phyloP scores from a whole-genome alignment of 768 basidiomycete genomes.

The Agrocybe pediades region DNA sequence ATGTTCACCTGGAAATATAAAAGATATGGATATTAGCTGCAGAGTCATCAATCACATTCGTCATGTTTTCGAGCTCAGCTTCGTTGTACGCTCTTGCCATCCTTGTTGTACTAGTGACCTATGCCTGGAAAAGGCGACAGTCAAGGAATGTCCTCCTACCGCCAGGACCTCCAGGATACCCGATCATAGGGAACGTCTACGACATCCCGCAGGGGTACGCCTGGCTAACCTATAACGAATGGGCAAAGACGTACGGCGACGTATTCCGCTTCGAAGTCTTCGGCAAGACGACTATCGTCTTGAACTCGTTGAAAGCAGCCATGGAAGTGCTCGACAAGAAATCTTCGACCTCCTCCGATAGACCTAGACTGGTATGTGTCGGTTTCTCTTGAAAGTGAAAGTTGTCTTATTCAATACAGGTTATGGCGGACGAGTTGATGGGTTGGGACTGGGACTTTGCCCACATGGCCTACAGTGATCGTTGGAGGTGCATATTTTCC shows the following conservation, averaged over 20 bases:
- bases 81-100: no score
- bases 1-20: no score
- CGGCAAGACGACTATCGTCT: slow-evolving; percentile 38
- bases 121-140: neutral
- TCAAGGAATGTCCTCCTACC: slow-evolving; percentile 20
- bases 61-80: no score
- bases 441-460: slow-evolving; percentile 34
- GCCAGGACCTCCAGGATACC: slow-evolving; percentile 36
- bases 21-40: no score
- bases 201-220: slow-evolving; percentile 27
- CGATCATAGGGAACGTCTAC: slow-evolving; percentile 33
- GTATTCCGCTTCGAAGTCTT: slow-evolving; percentile 34
- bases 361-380: slow-evolving; percentile 31
- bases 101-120: neutral
- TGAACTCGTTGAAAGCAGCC: slow-evolving; percentile 40
- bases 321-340: slow-evolving; percentile 48
- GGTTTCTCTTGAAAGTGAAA: neutral
- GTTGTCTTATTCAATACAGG: slow-evolving; percentile 11
- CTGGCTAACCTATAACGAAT: slow-evolving; percentile 31
- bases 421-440: slow-evolving; percentile 30
- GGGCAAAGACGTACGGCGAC: slow-evolving; percentile 28
- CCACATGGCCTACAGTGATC: slow-evolving; percentile 27
- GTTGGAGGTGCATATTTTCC: slow-evolving; percentile 10
- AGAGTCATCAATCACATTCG: no score
- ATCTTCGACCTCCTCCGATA: slow-evolving; percentile 46